phyloP scores from a whole-genome alignment of 257 asterid genomes.

The Solanum sejunctum region DNA sequence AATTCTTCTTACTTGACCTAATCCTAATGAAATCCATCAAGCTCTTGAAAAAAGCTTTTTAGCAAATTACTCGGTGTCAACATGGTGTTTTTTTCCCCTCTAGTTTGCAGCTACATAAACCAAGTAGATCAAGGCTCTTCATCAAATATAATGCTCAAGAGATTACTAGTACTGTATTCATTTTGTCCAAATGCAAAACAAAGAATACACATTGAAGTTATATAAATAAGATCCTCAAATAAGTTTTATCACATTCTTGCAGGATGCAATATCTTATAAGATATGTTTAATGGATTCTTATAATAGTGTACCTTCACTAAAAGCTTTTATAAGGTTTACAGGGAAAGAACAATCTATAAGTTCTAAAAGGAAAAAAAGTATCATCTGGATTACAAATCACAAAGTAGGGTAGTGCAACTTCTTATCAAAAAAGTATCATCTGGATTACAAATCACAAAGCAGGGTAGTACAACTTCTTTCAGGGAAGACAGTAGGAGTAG shows the following conservation, averaged over 20 bases:
- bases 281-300: background rate
- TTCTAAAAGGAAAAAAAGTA: background rate
- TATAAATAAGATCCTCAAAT: background rate
- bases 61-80: background rate
- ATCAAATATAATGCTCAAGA: background rate
- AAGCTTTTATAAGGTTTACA: background rate
- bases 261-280: background rate
- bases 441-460: too few species aligned
- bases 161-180: background rate
- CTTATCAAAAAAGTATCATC: too few species aligned
- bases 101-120: background rate
- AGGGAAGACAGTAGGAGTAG: background rate
- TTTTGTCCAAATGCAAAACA: background rate
- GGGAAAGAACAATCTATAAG: background rate
- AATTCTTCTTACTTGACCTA: background rate
- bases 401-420: background rate
- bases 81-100: background rate
- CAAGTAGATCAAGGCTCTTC: background rate
- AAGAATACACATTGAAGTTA: background rate
- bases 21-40: background rate
- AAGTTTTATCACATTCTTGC: background rate
- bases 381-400: background rate
- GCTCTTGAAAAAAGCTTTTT: background rate
- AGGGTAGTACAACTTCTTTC: background rate
- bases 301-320: background rate